Evolutionary conservation across 164 flowering plant species (phyloP).

Genomic region (Macadamia integrifolia): DNA sequence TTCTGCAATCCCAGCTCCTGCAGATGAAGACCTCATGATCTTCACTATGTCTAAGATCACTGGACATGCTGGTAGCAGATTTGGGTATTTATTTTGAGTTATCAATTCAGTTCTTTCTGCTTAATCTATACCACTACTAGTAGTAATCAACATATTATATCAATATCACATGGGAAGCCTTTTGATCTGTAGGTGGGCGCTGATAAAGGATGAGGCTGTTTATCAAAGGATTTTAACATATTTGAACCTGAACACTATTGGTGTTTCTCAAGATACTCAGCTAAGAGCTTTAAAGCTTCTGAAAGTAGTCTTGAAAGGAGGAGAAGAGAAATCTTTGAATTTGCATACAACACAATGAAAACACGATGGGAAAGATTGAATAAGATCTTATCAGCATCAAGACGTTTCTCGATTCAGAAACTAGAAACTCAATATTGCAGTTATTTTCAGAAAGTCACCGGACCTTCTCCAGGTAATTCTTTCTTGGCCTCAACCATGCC

Average conservation of each 20-base stretch:
- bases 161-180: neutral
- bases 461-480: slow-evolving; percentile 53
- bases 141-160: no score
- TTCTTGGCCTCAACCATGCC: no score
- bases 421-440: slow-evolving; percentile 41
- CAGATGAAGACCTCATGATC: slow-evolving; percentile 11
- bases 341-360: slow-evolving; percentile 38
- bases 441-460: slow-evolving; percentile 34
- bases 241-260: slow-evolving; percentile 24
- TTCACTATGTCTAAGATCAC: neutral
- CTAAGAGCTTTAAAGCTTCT: slow-evolving; percentile 53
- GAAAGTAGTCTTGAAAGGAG: slow-evolving; percentile 28
- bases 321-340: slow-evolving; percentile 36
- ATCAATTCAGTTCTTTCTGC: neutral
- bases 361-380: slow-evolving; percentile 46
- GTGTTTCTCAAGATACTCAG: slow-evolving; percentile 54
- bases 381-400: slow-evolving; percentile 25
- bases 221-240: slow-evolving; percentile 33
- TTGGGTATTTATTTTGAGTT: neutral
- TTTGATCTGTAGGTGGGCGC: slow-evolving; percentile 56
- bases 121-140: no score
- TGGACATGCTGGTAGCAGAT: slow-evolving; percentile 2
- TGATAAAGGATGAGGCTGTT: slow-evolving; percentile 51
- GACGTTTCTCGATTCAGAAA: slow-evolving; percentile 44
- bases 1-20: slow-evolving; percentile 10